phyloP scores from a whole-genome alignment of 202 grass and related monocot species.

The Brachypodium distachyon region DNA sequence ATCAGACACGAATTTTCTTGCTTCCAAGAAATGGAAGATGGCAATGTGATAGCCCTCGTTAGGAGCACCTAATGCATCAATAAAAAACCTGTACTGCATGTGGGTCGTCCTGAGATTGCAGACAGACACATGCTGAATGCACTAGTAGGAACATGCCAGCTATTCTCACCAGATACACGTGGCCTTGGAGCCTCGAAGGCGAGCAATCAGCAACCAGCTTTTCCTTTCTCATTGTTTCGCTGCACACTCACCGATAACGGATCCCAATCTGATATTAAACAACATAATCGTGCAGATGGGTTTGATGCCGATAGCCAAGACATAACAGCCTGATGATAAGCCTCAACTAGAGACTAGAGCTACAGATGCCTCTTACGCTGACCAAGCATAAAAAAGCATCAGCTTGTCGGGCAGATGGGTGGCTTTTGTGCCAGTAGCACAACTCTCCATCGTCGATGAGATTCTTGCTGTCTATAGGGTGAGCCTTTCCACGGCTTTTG shows the following conservation, averaged over 20 bases:
- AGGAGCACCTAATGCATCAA: neutral
- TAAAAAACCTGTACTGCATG: neutral
- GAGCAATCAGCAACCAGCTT: neutral
- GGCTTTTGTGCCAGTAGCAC: neutral
- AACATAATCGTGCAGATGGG: neutral
- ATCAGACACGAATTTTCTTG: neutral
- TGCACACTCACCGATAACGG: neutral
- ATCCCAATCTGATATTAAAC: neutral
- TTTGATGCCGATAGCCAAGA: neutral
- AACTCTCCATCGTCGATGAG: neutral
- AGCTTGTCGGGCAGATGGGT: neutral
- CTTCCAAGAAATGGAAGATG: neutral
- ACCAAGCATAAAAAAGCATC: slow-evolving; percentile 15
- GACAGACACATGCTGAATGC: neutral
- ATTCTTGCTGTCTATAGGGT: slow-evolving; percentile 5
- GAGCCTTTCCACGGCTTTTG: neutral
- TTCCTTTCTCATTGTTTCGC: neutral
- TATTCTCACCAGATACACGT: neutral
- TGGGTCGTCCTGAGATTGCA: neutral
- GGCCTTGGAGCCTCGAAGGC: neutral
- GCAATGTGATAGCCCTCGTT: neutral
- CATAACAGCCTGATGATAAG: neutral
- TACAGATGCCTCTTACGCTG: slow-evolving; percentile 11
- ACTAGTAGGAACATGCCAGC: neutral
- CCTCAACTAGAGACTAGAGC: neutral